phyloP scores from a whole-genome alignment of 2,329 filamentous ascomycete genomes.

The Orbilia oligospora region DNA sequence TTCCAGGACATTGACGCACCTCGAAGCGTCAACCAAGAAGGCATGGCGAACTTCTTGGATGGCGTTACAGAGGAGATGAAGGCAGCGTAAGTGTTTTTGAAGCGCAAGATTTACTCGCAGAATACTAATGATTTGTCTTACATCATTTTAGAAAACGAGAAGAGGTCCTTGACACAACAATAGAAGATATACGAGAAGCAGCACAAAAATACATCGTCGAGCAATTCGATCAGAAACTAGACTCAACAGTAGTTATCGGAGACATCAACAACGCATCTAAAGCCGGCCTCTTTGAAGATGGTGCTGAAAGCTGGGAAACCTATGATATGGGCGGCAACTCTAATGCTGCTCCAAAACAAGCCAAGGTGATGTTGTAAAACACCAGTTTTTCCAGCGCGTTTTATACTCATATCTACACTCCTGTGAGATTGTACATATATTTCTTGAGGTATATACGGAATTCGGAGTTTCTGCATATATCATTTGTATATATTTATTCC shows the following conservation, averaged over 20 bases:
- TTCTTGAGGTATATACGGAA: background rate
- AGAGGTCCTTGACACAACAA: slow-evolving; percentile 86
- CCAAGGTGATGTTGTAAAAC: slow-evolving; percentile 51
- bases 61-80: slow-evolving; percentile 91
- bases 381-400: background rate
- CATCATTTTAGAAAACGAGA: slow-evolving; percentile 76
- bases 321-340: slow-evolving; percentile 79
- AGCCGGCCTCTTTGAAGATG: slow-evolving; percentile 38
- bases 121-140: slow-evolving; percentile 20
- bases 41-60: slow-evolving; percentile 85
- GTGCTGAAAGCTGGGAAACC: slow-evolving; percentile 78
- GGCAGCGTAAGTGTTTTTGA: slow-evolving; percentile 70
- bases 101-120: background rate
- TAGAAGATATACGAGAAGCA: slow-evolving; percentile 82
- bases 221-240: slow-evolving; percentile 71
- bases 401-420: background rate
- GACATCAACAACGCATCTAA: slow-evolving; percentile 75
- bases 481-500: slow-evolving; percentile 43
- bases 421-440: slow-evolving; percentile 41
- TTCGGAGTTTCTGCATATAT: slow-evolving; percentile 22
- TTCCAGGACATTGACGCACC: slow-evolving; percentile 95
- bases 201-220: slow-evolving; percentile 87
- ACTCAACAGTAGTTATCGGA: slow-evolving; percentile 81
- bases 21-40: slow-evolving; percentile 86
- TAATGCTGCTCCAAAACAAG: slow-evolving; percentile 20